Base-by-base conservation (phyloP, 2,329 filamentous ascomycete species). In the Penicillium brasilianum region DNA sequence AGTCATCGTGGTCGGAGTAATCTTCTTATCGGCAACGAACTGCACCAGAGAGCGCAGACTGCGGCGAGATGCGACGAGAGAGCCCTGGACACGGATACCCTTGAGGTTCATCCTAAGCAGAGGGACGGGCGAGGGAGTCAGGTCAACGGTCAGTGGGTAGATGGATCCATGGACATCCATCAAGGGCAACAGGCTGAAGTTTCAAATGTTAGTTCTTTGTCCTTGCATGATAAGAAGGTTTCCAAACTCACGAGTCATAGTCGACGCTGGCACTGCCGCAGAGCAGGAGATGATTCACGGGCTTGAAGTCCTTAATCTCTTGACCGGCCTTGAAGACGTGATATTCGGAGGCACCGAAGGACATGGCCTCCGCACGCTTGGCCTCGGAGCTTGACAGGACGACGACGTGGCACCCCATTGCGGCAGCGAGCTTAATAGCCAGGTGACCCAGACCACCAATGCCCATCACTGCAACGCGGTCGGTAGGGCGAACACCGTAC, bases 401-500 rank as follows among this genome's bases (percentile, higher is more conserved):
- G 16, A 76, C 73, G 14, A 76, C 75, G 39, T 90, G 86, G 34
- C 87, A 88, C n/a, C 88, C 88, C 1, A 93, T 80, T 0, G 89
- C 89, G 63, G 84, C 85, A 0, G 89, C 87, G 71, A 85, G 90
- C 66, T 91, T 82, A 25, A 93, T 76, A 0, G 85, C 90, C 63
- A 92, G 87, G 69, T 93, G 89, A 0, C 90, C 89, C 0, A 92
- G 79, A 0, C 90, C 90, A 20, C 90, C 90, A 8, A 92, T 79
- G 2, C 90, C 89, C 16, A 91, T 81, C 50, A 93, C 85, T 0
- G 85, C 90, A 0, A 93, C 88, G 8, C 78, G 82, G 73, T 90
- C 90, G 1, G 88, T 90, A 0, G 88, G 86, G 1, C 87, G 86
- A 5, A 91, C 86, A 60, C 68, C 69, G 52, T 76, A 87, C 28